Conservation (phyloP, 441 rosid genomes). For the Gossypium armourianum region DNA sequence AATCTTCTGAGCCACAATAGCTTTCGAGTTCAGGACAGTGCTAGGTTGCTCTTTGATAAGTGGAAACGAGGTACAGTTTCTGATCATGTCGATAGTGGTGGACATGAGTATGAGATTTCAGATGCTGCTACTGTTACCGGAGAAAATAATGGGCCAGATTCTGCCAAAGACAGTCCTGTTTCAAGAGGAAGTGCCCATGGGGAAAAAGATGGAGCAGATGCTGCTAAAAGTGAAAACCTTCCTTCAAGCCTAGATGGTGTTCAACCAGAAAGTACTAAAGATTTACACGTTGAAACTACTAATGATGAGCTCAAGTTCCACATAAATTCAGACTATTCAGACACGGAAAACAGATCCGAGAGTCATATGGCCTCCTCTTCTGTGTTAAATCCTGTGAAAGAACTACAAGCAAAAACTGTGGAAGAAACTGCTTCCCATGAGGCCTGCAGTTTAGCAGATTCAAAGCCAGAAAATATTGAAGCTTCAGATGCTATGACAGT, state of each 20-base stretch:
- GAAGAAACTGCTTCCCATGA: constrained; percentile 28
- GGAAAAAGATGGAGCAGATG: constrained; percentile 31
- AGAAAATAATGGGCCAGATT: constrained; percentile 28
- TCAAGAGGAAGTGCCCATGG: constrained; percentile 26
- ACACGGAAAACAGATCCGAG: constrained; percentile 26
- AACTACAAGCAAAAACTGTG: constrained; percentile 19
- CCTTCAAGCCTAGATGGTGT: constrained; percentile 29
- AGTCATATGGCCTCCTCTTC: constrained; percentile 25
- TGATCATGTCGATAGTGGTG: constrained; percentile 31
- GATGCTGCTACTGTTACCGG: constrained; percentile 19
- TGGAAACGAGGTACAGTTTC: constrained; percentile 41
- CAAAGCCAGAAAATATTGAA: constrained; percentile 31
- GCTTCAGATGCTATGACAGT: constrained; percentile 29
- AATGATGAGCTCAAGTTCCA: constrained; percentile 21
- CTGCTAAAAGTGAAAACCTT: constrained; percentile 25
- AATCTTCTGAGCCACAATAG: constrained; percentile 57
- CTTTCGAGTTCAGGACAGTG: constrained; percentile 56
- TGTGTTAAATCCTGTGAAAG: constrained; percentile 30
- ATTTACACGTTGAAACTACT: constrained; percentile 26
- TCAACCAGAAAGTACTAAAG: constrained; percentile 30
- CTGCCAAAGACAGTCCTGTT: constrained; percentile 29
- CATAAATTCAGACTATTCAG: constrained; percentile 21
- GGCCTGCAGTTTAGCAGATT: constrained; percentile 24
- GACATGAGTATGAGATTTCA: constrained; percentile 23
- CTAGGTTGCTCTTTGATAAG: constrained; percentile 48